These are phyloP conservation scores for Eucalyptus cloeziana DNA, from an alignment of 345 rosid genomes.

Conservation along the genomic window DNA sequence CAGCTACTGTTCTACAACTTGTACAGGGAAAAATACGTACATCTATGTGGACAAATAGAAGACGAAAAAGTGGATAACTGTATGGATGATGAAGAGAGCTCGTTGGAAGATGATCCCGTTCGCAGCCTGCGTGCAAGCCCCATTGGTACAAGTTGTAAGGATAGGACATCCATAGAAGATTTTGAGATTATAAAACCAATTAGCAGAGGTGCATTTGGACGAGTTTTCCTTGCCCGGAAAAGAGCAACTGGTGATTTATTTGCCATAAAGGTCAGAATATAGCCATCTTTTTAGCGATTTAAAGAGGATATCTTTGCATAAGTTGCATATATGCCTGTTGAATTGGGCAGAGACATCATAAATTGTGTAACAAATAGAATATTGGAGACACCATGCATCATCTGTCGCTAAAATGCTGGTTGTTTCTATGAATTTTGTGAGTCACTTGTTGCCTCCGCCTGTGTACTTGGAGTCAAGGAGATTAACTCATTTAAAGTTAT, in stretches of 20 bases:
- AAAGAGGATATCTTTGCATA: background rate
- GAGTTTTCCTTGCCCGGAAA: conserved; percentile 87
- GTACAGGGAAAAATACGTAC: conserved; percentile 77
- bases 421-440: background rate
- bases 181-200: conserved; percentile 97
- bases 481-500: background rate
- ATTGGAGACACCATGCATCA: background rate
- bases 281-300: background rate
- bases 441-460: background rate
- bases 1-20: background rate
- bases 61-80: conserved; percentile 64
- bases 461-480: background rate
- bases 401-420: background rate
- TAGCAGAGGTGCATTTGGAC: conserved; percentile 93
- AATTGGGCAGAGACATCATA: background rate
- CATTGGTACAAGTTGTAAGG: conserved; percentile 61
- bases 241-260: conserved; percentile 91
- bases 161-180: conserved; percentile 94
- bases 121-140: conserved; percentile 88
- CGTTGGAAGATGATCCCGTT: conserved; percentile 63
- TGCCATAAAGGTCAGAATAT: conserved; percentile 70
- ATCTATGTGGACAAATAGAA: conserved; percentile 70
- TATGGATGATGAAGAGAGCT: conserved; percentile 71
- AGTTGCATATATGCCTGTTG: background rate
- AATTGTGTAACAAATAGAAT: background rate